Conservation (phyloP, 306 rosid genomes). For the Astragalus membranaceus region DNA sequence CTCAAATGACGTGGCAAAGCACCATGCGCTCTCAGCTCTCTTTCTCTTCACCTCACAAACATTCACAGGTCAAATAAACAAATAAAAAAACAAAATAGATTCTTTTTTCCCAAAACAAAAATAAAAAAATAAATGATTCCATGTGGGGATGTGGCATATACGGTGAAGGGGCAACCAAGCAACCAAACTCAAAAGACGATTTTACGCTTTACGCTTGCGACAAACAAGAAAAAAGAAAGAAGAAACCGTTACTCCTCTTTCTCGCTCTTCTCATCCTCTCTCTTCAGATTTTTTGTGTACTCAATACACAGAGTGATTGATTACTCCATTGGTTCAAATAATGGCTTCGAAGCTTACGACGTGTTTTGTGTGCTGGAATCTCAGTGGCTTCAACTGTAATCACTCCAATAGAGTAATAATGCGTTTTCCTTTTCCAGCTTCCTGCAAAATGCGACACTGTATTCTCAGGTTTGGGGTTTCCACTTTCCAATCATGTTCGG, state of each 20-base stretch:
- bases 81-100: too few relatives aligned
- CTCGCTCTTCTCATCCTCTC: neutral
- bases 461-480: conserved; percentile 32
- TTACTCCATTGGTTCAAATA: neutral
- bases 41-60: neutral
- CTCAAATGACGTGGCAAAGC: too few relatives aligned
- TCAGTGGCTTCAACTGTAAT: conserved; percentile 24
- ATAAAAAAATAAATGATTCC: neutral
- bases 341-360: neutral
- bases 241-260: neutral
- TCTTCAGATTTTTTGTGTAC: too few relatives aligned
- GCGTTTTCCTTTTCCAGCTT: conserved; percentile 41
- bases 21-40: neutral
- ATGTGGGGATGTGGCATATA: neutral
- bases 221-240: too few relatives aligned
- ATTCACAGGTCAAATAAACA: neutral
- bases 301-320: too few relatives aligned
- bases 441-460: conserved; percentile 55
- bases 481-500: neutral
- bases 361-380: neutral
- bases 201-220: too few relatives aligned
- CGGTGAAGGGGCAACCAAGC: neutral
- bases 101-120: neutral
- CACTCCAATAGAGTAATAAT: neutral
- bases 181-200: neutral